Base-by-base conservation (phyloP, 805 yeast genomes). In the Yamadazyma akitaensis region DNA sequence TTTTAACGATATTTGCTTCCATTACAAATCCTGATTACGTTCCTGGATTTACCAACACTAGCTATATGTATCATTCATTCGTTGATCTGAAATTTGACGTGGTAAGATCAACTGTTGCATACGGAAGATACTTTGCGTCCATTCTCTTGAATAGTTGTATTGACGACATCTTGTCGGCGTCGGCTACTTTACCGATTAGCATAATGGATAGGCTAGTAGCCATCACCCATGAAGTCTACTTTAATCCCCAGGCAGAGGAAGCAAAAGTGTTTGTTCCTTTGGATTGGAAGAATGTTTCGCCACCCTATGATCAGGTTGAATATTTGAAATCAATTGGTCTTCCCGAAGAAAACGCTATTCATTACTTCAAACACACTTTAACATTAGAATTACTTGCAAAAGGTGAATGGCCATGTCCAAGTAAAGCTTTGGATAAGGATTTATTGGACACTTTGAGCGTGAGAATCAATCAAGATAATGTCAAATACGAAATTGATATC, bases 151-250 rank as follows among this genome's bases (percentile, higher is more conserved):
- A 30, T 9, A 19, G 10, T n/a, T 13, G 10, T 19, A 33, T 18
- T 19, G 33, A 40, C 5, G 36, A 18, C 63, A 25, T 21, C 14
- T 40, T 30, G 28, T n/a, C 13, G 5, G 11, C 16, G 13, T 11
- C 18, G 13, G 28, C 10, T 17, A 21, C 24, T 26, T 11, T 42
- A 30, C 74, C 79, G 0, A 41, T 58, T 11, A 51, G 53, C 1
- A 64, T 81, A 3, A 64, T 79, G 39, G 77, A 76, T 24, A 76
- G 75, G 47, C 43, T 80, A 1, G 61, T 80, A 14, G 60, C 67
- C 2, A 65, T 82, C 36, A 60, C 77, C 26, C 72, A 70, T 2
- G 65, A 81, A 35, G 59, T 75, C 1, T 77, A 67, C 51, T 61
- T 62, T 9, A 57, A 63, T 1, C 59, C 17, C 5, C 50, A 44